Conservation (phyloP, 345 rosid genomes). For the Pistacia integerrima region DNA sequence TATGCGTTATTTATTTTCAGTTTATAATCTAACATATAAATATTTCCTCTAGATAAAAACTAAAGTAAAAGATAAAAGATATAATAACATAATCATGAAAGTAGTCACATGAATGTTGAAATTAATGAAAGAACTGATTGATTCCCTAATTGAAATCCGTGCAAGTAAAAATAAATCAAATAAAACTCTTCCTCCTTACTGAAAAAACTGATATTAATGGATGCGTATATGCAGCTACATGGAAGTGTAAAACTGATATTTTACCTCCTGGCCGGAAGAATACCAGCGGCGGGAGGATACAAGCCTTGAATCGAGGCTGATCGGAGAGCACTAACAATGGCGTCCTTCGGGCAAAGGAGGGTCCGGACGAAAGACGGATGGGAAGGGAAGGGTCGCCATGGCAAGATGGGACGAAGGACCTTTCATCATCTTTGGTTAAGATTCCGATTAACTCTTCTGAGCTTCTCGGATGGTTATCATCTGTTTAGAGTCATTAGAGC, state of each 20-base stretch:
- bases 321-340: constrained; percentile 41
- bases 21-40: no score
- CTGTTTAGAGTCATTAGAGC: background rate
- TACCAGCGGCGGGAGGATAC: constrained; percentile 41
- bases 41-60: no score
- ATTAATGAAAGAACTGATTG: no score
- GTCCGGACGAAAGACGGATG: no score
- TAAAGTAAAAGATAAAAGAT: no score
- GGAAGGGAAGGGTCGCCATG: constrained; percentile 69
- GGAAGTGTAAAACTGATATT: background rate
- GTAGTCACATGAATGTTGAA: no score
- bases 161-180: background rate
- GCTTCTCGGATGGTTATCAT: constrained; percentile 22
- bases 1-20: no score
- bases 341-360: constrained; percentile 45
- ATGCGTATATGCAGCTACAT: no score
- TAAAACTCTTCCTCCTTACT: constrained; percentile 3
- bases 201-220: no score
- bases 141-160: background rate
- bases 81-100: no score
- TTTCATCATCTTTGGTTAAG: constrained; percentile 32
- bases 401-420: constrained; percentile 37
- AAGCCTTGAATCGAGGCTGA: constrained; percentile 47
- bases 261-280: constrained; percentile 33
- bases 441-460: constrained; percentile 13